Percentiles rank a stretch among this genome's conserved stretches.
phyloP scores from a whole-genome alignment of 768 basidiomycete species.

The Tulasnella sp. region DNA sequence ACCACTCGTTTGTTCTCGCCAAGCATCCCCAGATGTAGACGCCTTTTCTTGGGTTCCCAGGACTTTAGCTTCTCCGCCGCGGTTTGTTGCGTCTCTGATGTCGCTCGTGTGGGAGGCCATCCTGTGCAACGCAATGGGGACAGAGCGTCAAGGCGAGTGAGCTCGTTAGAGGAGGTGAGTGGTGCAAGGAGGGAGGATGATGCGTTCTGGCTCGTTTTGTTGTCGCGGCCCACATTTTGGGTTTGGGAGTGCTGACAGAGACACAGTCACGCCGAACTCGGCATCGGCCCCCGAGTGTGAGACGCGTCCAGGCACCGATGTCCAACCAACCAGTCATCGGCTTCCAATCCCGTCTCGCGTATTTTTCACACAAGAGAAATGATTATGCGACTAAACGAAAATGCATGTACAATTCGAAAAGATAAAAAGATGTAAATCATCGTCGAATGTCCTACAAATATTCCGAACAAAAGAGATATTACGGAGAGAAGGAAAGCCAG shows the following conservation, averaged over 20 bases:
- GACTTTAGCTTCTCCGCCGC: background rate
- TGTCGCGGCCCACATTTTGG: no score
- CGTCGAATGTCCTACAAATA: background rate
- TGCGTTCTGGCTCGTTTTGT: background rate
- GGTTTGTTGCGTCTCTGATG: background rate
- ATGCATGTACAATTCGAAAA: background rate
- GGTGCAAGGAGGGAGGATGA: background rate
- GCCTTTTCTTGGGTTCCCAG: background rate
- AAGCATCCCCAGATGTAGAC: background rate
- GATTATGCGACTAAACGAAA: background rate
- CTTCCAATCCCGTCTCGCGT: background rate
- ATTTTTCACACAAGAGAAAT: background rate
- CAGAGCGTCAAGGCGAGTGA: background rate
- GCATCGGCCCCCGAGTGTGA: background rate
- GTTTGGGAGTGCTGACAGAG: background rate
- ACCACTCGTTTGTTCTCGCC: background rate
- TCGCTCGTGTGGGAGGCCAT: background rate
- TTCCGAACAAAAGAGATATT: background rate
- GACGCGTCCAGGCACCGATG: background rate
- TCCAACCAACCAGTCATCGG: no score
- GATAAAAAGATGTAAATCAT: background rate
- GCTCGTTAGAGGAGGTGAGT: background rate
- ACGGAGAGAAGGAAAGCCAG: background rate
- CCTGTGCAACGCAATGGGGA: background rate
- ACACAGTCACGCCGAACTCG: background rate